These are phyloP conservation scores for Starmerella vaccinii DNA, from an alignment of 805 yeast species.

Conservation along the genomic window DNA sequence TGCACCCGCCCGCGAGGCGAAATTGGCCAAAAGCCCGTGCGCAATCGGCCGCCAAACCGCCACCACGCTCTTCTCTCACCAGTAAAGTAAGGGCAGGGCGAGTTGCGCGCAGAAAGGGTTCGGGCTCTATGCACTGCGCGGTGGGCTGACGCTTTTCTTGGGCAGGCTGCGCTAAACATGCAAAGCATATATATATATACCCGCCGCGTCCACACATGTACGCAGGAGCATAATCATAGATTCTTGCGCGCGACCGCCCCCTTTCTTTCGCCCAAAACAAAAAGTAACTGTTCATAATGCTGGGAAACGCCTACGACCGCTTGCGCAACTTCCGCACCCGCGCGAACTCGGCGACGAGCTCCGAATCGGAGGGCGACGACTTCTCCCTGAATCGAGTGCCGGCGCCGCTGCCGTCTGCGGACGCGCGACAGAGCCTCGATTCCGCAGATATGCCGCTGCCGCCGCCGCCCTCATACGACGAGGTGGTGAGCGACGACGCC, in stretches of 20 bases:
- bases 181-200: not conserved
- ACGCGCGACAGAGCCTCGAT: conserved; percentile 6
- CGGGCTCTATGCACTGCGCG: not conserved
- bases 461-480: conserved; percentile 19
- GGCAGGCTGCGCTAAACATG: too few species aligned
- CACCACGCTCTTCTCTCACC: not conserved
- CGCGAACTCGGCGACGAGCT: not conserved
- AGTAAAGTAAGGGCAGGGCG: not conserved
- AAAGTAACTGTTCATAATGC: not conserved
- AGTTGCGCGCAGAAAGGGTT: not conserved
- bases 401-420: not conserved
- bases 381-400: not conserved
- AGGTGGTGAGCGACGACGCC: conserved; percentile 15
- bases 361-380: not conserved
- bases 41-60: not conserved
- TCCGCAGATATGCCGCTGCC: not conserved
- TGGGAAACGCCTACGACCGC: not conserved
- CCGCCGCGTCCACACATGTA: too few species aligned
- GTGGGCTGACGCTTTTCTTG: not conserved
- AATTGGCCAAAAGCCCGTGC: not conserved
- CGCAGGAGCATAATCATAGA: too few species aligned
- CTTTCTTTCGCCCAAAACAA: not conserved
- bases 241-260: not conserved
- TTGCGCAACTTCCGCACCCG: conserved; percentile 5
- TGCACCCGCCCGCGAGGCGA: too few species aligned